Conservation (phyloP, 2,329 filamentous ascomycete species). For the Xylariaceae sp. region DNA sequence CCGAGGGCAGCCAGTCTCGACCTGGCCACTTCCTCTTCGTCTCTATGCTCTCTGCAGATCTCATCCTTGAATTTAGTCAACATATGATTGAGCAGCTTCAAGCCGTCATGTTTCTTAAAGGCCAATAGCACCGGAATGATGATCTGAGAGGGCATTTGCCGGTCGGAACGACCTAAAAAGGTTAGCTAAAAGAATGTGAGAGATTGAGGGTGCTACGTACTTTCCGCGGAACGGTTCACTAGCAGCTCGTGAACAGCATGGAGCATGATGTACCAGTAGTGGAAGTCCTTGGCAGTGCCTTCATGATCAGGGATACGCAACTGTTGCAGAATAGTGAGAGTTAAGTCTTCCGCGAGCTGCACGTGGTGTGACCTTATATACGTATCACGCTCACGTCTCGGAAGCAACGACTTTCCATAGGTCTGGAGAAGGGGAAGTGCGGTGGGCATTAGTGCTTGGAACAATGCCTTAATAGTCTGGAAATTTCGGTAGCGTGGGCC, state of each 20-base stretch:
- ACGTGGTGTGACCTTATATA: slow-evolving; percentile 61
- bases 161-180: slow-evolving; percentile 50
- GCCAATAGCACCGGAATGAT: slow-evolving; percentile 81
- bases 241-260: slow-evolving; percentile 79
- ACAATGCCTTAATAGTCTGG: slow-evolving; percentile 74
- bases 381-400: slow-evolving; percentile 73
- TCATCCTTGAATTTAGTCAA: slow-evolving; percentile 71
- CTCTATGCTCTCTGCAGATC: slow-evolving; percentile 47
- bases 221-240: slow-evolving; percentile 64
- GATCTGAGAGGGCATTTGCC: slow-evolving; percentile 57
- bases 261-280: slow-evolving; percentile 83
- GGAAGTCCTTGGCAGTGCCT: slow-evolving; percentile 68
- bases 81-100: slow-evolving; percentile 75
- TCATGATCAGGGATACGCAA: slow-evolving; percentile 56
- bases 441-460: slow-evolving; percentile 78
- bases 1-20: slow-evolving; percentile 59
- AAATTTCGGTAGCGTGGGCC: slow-evolving; percentile 71
- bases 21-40: slow-evolving; percentile 52
- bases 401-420: slow-evolving; percentile 80
- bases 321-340: slow-evolving; percentile 71
- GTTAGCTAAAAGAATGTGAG: slow-evolving; percentile 36
- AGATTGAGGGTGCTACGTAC: slow-evolving; percentile 21
- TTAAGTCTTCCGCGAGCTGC: slow-evolving; percentile 68
- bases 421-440: slow-evolving; percentile 87
- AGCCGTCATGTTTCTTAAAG: slow-evolving; percentile 81